These are phyloP conservation scores for Bidens hawaiensis DNA, from an alignment of 140 eudicot genomes.

Conservation along the genomic window DNA sequence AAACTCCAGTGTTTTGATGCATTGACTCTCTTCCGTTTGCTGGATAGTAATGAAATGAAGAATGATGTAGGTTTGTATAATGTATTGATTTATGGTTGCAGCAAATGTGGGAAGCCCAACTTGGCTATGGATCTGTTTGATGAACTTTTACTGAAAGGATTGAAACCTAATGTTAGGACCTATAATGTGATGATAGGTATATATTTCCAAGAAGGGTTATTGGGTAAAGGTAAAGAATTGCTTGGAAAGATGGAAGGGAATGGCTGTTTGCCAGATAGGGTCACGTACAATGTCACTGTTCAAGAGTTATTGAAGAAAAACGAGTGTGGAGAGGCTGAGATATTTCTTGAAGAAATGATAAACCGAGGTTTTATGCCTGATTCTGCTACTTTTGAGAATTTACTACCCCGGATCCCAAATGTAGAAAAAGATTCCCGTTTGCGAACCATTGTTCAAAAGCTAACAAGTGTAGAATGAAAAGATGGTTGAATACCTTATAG, in stretches of 20 bases:
- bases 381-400: slow-evolving; percentile 1
- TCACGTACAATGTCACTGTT: slow-evolving; percentile 18
- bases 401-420: not conserved
- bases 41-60: not conserved
- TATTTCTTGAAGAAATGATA: slow-evolving; percentile 15
- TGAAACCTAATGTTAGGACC: slow-evolving; percentile 14
- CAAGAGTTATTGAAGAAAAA: slow-evolving; percentile 22
- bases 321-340: slow-evolving; percentile 2
- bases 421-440: not conserved
- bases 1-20: slow-evolving; percentile 12
- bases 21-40: slow-evolving; percentile 9
- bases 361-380: slow-evolving; percentile 12
- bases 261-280: slow-evolving; percentile 2
- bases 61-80: slow-evolving; percentile 3
- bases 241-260: slow-evolving; percentile 7
- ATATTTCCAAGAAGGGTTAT: slow-evolving; percentile 2
- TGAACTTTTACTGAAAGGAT: slow-evolving; percentile 14
- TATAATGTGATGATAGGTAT: slow-evolving; percentile 22
- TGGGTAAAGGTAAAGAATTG: not conserved
- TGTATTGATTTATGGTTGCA: slow-evolving; percentile 22
- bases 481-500: not conserved
- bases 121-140: slow-evolving; percentile 18
- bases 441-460: not conserved
- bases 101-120: slow-evolving; percentile 5
- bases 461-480: not conserved